Base-by-base conservation (phyloP, 441 rosid genomes). In the Mallotus japonicus region DNA sequence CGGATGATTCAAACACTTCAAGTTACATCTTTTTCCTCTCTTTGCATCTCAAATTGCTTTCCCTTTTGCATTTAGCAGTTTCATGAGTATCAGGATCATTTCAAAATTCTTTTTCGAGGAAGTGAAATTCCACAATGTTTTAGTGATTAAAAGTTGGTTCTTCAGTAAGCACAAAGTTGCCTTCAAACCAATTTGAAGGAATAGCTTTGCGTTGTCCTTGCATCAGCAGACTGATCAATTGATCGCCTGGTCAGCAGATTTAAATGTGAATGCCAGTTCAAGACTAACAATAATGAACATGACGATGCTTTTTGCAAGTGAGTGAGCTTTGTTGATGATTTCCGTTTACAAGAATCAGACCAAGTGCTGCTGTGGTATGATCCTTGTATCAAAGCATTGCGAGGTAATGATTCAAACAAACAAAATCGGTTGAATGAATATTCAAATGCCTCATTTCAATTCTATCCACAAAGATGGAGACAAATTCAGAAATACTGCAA, bases 81-180 rank as follows among this genome's bases (percentile, higher is more conserved):
- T 28, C 44, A 6, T 4, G 20, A 51, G 37, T 32, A 15, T 20
- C 24, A 10, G 61, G 12, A 44, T 11, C 20, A 24, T 9, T 44
- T 66, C 2, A 9, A 56, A 13, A 47, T 72, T 62, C 65, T 63
- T 20, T 65, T 58, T 19, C 77, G 71, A 7, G 77, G 77, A 40
- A 40, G 57, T 73, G 71, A 69, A 73, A 65, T 76, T 50, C 79
- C 73, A 34, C 28, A 66, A 19, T 66, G 75, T 61, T 66, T 72
- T 17, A 2, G 2, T 19, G 14, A 72, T 49, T 58, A 11, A 61
- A 66, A 61, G 15, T 14, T 16, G 72, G 72, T 15, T 50, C 71
- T 60, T 71, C 46, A 19, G 67, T 66, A 7, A 62, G 62, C 14
- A 59, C 58, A 32, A 37, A 51, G 34, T 24, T 60, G 20, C 75